These are phyloP conservation scores for Globisporangium mamillatum DNA, from an alignment of 352 stramenopile species.

Conservation along the genomic window DNA sequence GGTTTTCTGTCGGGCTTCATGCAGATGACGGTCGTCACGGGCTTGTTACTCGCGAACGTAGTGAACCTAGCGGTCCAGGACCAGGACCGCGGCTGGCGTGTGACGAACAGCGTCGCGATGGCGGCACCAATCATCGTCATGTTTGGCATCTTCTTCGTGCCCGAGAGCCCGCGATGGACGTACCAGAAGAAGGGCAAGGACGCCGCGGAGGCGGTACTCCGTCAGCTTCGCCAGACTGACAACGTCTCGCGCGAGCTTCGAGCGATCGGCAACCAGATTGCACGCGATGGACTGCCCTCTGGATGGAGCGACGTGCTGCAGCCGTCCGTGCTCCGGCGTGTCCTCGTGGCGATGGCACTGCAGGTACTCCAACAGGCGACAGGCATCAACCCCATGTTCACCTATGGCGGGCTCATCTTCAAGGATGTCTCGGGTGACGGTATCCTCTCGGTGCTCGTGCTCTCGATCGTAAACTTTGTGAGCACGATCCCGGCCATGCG, in stretches of 20 bases:
- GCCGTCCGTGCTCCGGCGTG: slow-evolving; percentile 19
- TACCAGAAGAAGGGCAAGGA: slow-evolving; percentile 29
- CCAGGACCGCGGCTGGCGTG: slow-evolving; percentile 29
- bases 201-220: slow-evolving; percentile 15
- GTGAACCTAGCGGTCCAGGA: slow-evolving; percentile 28
- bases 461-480: slow-evolving; percentile 39
- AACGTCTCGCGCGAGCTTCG: slow-evolving; percentile 19
- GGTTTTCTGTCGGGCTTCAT: slow-evolving; percentile 37
- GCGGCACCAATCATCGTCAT: slow-evolving; percentile 39
- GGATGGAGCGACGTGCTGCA: slow-evolving; percentile 27
- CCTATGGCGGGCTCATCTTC: slow-evolving; percentile 32
- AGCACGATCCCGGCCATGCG: slow-evolving; percentile 46
- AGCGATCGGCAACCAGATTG: not conserved
- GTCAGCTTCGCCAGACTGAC: slow-evolving; percentile 20
- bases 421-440: slow-evolving; percentile 37
- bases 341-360: slow-evolving; percentile 35
- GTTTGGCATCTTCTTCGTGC: slow-evolving; percentile 40
- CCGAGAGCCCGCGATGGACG: slow-evolving; percentile 44
- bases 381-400: slow-evolving; percentile 46
- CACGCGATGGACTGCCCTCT: not conserved
- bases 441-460: slow-evolving; percentile 20
- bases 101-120: slow-evolving; percentile 26
- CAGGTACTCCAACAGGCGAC: slow-evolving; percentile 43
- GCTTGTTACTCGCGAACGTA: slow-evolving; percentile 17
- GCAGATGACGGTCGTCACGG: slow-evolving; percentile 33